Evolutionary conservation across 2,329 filamentous ascomycete genomes (phyloP), one percentile per base, ranked within the genome.

Genomic region (Ophiostoma angusticollis): DNA sequence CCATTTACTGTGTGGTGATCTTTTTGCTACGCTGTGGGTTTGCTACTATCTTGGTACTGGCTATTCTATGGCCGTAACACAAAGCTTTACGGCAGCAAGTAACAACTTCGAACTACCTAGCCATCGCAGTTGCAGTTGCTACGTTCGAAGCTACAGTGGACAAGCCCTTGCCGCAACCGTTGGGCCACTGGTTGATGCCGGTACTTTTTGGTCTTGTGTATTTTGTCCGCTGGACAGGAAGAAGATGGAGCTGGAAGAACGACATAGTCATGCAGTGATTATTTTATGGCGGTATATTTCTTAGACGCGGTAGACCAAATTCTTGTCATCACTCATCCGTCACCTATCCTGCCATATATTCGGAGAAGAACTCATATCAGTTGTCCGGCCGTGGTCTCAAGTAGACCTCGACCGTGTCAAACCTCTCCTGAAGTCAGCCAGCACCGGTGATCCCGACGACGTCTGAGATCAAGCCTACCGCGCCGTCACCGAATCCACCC

Each of bases 41-140:
- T 70, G 74, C 3, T 65, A 68, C 35, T 68, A 65, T n/a, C 59
- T 80, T n/a, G 80, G 84, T 0, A 86, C 86, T 42, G 75, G 74
- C 0, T 93, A 93, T 54, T 68, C 68, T 25, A 55, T 86, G 1
- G 70, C 72, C 1, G 68, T 71, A 9, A 89, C 84, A 2, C 84
- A 93, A 59, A 86, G 82, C 53, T 91, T 93, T 51, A 93, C 84
- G 0, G 87, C 84, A 0, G 82, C 84, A 1, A 93, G 85, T 55
- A 94, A 94, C 54, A 93, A 94, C 54, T 94, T 94, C 52, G 86
- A 94, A 62, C 63, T n/a, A n/a, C n/a, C n/a, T 94, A 18, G 84
- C 86, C 0, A 93, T 94, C 58, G 85, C 85, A 0, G 85, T 94
- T 0, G 83, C 83, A 0, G 78, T 93, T 3, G 80, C 85, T 0